A percentile compares a stretch with the other conserved stretches of the same genome.
These are phyloP conservation scores for Arabis hirsuta DNA, from an alignment of 345 rosid species.

Conservation along the genomic window DNA sequence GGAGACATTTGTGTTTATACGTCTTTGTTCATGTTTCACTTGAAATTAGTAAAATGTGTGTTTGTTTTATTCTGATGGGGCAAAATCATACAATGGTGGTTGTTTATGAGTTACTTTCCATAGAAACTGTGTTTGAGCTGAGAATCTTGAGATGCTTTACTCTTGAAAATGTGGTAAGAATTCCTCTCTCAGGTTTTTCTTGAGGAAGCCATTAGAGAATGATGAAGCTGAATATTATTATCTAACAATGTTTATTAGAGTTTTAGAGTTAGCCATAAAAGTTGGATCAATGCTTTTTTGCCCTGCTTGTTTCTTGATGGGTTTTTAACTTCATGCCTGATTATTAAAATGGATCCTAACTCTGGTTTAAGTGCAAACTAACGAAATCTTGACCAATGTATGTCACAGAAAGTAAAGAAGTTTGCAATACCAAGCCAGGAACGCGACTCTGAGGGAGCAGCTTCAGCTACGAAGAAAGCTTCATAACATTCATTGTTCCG, in stretches of 20 bases:
- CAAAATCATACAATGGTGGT: neutral
- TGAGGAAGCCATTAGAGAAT: slow-evolving; percentile 17
- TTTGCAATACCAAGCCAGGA: slow-evolving; percentile 59
- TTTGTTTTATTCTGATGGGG: too few species aligned
- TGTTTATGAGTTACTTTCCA: neutral
- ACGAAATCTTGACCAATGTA: neutral
- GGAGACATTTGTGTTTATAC: neutral
- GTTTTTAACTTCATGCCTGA: neutral
- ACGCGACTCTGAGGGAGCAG: slow-evolving; percentile 40
- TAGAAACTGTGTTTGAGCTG: slow-evolving; percentile 17
- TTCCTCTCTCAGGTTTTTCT: neutral
- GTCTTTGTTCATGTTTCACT: neutral
- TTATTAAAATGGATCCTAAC: too few species aligned
- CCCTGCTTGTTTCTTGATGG: neutral
- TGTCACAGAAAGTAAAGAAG: slow-evolving; percentile 67
- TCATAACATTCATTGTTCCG: slow-evolving; percentile 28
- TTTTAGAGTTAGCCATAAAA: neutral
- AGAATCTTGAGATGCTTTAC: neutral
- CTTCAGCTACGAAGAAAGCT: slow-evolving; percentile 48
- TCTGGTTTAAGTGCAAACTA: neutral
- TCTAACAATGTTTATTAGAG: neutral
- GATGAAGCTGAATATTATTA: neutral
- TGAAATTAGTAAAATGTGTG: neutral
- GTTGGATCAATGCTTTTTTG: neutral
- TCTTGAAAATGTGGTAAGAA: neutral